Evolutionary conservation across 768 basidiomycete genomes (phyloP).

Genomic region (Mycena alexandri): DNA sequence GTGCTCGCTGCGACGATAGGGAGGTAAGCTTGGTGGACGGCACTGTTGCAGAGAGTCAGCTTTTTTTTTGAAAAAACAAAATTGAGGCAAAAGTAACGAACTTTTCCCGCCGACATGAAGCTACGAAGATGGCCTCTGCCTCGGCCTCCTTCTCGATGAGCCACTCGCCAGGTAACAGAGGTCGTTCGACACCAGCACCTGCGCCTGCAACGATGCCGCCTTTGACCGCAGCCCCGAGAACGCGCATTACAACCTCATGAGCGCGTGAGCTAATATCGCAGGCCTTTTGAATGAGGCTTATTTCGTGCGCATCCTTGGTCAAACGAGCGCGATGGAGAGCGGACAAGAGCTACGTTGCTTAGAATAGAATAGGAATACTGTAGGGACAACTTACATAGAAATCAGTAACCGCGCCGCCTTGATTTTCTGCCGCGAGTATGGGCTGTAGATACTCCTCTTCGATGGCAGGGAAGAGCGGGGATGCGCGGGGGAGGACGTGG

Average conservation of each 20-base stretch:
- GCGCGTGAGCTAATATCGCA: constrained; percentile 90
- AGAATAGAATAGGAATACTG: too few species aligned
- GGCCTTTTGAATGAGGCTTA: constrained; percentile 81
- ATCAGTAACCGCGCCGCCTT: constrained; percentile 61
- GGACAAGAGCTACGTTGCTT: constrained; percentile 58
- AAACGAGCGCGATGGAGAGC: constrained; percentile 88
- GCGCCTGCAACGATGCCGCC: constrained; percentile 62
- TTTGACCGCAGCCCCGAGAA: constrained; percentile 82
- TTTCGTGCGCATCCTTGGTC: constrained; percentile 81
- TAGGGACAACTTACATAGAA: constrained; percentile 49
- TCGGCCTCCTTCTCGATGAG: constrained; percentile 93
- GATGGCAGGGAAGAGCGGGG: constrained; percentile 65
- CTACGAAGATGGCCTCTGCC: constrained; percentile 94
- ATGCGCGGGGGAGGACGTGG: constrained; percentile 71
- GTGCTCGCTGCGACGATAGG: constrained; percentile 93
- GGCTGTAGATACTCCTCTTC: constrained; percentile 57
- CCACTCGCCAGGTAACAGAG: constrained; percentile 83
- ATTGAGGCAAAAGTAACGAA: constrained; percentile 45
- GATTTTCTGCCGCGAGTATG: constrained; percentile 49
- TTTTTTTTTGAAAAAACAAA: constrained; percentile 3
- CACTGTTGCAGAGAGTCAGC: constrained; percentile 55
- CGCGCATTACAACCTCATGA: constrained; percentile 93
- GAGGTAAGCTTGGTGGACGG: constrained; percentile 90
- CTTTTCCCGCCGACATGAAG: constrained; percentile 91
- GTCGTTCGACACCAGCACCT: constrained; percentile 60